Evolutionary conservation across 2,329 filamentous ascomycete genomes (phyloP).

Genomic region (Colletotrichum horii): DNA sequence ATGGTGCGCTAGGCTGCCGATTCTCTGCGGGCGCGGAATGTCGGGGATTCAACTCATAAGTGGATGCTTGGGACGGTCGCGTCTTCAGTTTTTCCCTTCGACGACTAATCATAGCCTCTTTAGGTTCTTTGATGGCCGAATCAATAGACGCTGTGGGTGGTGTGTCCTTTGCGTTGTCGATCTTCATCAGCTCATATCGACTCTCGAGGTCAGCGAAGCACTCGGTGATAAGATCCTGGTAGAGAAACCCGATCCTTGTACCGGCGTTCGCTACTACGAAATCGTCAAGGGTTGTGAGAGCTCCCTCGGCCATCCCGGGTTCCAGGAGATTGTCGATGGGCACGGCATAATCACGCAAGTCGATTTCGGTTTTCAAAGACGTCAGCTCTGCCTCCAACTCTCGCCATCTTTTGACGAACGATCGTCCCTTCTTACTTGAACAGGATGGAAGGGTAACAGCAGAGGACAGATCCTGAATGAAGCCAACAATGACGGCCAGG

Average conservation of each 20-base stretch:
- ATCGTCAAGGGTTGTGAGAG: constrained; percentile 38
- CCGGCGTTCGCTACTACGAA: constrained; percentile 31
- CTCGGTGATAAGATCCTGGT: constrained; percentile 45
- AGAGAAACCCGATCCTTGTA: constrained; percentile 41
- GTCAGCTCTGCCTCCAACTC: constrained; percentile 43
- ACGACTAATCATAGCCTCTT: background rate
- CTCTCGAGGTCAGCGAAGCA: constrained; percentile 36
- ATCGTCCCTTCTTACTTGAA: background rate
- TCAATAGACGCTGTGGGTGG: background rate
- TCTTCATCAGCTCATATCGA: constrained; percentile 26
- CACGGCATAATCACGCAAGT: constrained; percentile 42
- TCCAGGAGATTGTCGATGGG: constrained; percentile 49
- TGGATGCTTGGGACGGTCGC: background rate
- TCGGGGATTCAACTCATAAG: background rate
- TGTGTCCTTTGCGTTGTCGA: background rate
- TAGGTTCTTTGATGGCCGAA: background rate
- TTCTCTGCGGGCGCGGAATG: background rate
- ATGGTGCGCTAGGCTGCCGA: background rate
- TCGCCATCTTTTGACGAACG: constrained; percentile 19
- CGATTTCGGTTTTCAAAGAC: constrained; percentile 39
- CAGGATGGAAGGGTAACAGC: background rate
- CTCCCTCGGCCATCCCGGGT: constrained; percentile 39
- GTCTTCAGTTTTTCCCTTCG: background rate
- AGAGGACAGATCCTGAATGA: constrained; percentile 46
- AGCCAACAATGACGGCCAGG: constrained; percentile 40